phyloP scores from a whole-genome alignment of 2,329 filamentous ascomycete genomes.

The Phialocephala sp. region DNA sequence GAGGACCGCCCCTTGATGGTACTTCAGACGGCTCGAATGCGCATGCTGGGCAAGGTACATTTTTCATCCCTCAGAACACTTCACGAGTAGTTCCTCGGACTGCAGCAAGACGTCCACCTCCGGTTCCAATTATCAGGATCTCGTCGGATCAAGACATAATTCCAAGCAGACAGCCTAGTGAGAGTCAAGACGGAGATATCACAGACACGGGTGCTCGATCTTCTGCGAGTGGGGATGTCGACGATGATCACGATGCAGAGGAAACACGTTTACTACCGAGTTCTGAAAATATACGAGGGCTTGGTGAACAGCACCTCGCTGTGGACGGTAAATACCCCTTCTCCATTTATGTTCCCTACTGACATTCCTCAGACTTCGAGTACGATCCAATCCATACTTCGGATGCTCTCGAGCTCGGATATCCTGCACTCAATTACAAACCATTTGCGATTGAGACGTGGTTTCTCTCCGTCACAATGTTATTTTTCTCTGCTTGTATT shows the following conservation, averaged over 20 bases:
- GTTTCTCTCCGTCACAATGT: not conserved
- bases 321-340: not conserved
- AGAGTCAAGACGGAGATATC: not conserved
- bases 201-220: not conserved
- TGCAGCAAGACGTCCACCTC: not conserved
- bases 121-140: not conserved
- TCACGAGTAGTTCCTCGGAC: no score
- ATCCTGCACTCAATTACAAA: not conserved
- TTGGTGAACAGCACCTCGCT: not conserved
- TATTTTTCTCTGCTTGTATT: not conserved
- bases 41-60: not conserved
- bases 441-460: not conserved
- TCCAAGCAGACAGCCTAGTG: not conserved
- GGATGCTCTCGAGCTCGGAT: not conserved
- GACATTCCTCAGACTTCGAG: not conserved
- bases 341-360: not conserved
- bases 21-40: no score
- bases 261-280: not conserved
- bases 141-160: not conserved
- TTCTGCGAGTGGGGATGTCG: not conserved
- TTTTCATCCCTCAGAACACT: no score
- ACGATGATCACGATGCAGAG: not conserved
- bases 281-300: not conserved
- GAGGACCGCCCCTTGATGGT: no score
- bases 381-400: not conserved